Conservation (phyloP, 345 rosid genomes). For the Toxicodendron radicans region DNA sequence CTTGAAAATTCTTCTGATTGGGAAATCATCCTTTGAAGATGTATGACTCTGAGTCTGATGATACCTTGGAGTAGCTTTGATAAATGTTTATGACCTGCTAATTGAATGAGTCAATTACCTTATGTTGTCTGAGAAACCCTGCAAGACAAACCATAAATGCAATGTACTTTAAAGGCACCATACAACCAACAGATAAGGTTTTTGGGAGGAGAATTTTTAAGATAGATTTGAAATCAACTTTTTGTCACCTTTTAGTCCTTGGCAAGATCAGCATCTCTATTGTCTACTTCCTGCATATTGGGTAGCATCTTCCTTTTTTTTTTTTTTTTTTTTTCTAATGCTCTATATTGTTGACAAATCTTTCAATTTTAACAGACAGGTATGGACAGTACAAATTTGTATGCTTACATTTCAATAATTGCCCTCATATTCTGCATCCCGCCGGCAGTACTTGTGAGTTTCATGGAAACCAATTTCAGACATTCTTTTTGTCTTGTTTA, state of each 20-base stretch:
- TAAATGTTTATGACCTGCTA: background rate
- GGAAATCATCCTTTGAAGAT: background rate
- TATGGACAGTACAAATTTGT: constrained; percentile 58
- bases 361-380: constrained; percentile 36
- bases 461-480: background rate
- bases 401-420: constrained; percentile 50
- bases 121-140: background rate
- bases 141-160: background rate
- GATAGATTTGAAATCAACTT: background rate
- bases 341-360: background rate
- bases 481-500: constrained; percentile 1
- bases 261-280: background rate
- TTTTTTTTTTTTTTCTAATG: background rate
- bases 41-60: background rate
- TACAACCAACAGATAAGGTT: background rate
- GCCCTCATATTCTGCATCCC: constrained; percentile 51
- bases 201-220: background rate
- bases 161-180: background rate
- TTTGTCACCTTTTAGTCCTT: background rate
- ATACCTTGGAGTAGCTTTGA: background rate
- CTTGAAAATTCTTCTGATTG: background rate
- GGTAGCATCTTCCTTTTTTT: background rate
- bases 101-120: background rate
- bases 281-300: background rate
- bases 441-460: constrained; percentile 47